A percentile compares a stretch with the other conserved stretches of the same genome.
These are phyloP conservation scores for Yueomyces sp. DNA, from an alignment of 1,139 yeast species.

Conservation along the genomic window DNA sequence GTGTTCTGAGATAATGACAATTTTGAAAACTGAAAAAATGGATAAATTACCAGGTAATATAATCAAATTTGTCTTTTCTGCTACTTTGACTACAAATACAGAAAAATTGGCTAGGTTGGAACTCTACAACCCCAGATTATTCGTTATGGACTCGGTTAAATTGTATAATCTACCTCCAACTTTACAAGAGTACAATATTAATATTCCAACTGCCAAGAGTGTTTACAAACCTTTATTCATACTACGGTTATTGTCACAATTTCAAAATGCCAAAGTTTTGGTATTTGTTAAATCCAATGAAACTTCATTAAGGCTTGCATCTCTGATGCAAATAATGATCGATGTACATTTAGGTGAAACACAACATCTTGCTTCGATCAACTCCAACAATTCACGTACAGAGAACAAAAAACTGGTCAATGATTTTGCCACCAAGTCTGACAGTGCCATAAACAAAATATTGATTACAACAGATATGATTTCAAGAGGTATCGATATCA, in stretches of 20 bases:
- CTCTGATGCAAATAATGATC: conserved; percentile 41
- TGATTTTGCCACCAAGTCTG: conserved; percentile 34
- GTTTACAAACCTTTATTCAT: conserved; percentile 66
- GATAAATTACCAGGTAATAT: conserved; percentile 26
- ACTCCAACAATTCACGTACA: conserved; percentile 39
- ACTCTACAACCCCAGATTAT: conserved; percentile 55
- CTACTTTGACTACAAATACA: conserved; percentile 88
- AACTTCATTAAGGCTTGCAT: conserved; percentile 62
- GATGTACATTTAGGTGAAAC: conserved; percentile 8
- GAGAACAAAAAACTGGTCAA: conserved; percentile 37
- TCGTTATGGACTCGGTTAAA: conserved; percentile 51
- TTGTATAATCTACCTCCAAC: conserved; percentile 42
- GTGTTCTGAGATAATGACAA: conserved; percentile 55
- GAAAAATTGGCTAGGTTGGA: conserved; percentile 66
- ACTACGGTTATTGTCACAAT: conserved; percentile 34
- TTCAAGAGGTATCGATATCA: conserved; percentile 86
- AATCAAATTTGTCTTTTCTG: conserved; percentile 70
- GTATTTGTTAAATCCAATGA: conserved; percentile 83
- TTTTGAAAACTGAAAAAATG: conserved; percentile 22
- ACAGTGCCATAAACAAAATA: conserved; percentile 28
- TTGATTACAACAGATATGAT: conserved; percentile 85
- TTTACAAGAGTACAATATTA: conserved; percentile 39
- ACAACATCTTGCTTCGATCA: conserved; percentile 26
- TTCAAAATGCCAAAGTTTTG: conserved; percentile 25
- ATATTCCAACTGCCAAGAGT: conserved; percentile 42